A percentile compares a stretch with the other conserved stretches of the same genome.
Conservation (phyloP, 169 alveolate genomes). For the Plasmodium billcollinsi region DNA sequence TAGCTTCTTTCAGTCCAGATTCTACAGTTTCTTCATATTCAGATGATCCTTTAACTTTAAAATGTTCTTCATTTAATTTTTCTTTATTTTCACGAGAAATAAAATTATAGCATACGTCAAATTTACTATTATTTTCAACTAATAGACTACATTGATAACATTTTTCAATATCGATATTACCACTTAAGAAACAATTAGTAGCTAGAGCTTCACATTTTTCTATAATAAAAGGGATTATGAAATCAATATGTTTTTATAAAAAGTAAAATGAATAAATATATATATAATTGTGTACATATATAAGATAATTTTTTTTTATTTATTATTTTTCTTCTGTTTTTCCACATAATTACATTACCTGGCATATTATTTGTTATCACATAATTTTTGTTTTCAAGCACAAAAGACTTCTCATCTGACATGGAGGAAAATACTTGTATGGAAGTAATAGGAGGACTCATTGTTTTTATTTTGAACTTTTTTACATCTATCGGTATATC, state of each 20-base stretch:
- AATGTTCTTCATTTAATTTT: not conserved
- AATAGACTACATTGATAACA: not conserved
- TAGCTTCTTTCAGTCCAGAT: not conserved
- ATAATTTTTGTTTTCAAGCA: conserved; percentile 32
- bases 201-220: conserved; percentile 19
- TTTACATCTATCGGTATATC: not conserved
- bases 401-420: not conserved
- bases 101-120: conserved; percentile 2
- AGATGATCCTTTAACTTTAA: not conserved
- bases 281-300: too few species aligned
- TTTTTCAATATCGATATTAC: conserved; percentile 5
- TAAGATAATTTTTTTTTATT: too few species aligned
- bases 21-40: not conserved
- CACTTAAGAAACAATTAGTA: conserved; percentile 17
- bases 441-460: conserved; percentile 15
- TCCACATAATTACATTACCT: not conserved
- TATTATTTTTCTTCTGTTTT: not conserved
- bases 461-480: not conserved
- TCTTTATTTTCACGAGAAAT: not conserved
- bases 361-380: conserved; percentile 23
- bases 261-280: too few species aligned
- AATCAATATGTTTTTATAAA: not conserved
- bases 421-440: conserved; percentile 12
- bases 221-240: not conserved
- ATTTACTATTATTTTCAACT: not conserved